Conservation (phyloP, 23 red algal genomes). For the Gracilariopsis chorda region DNA sequence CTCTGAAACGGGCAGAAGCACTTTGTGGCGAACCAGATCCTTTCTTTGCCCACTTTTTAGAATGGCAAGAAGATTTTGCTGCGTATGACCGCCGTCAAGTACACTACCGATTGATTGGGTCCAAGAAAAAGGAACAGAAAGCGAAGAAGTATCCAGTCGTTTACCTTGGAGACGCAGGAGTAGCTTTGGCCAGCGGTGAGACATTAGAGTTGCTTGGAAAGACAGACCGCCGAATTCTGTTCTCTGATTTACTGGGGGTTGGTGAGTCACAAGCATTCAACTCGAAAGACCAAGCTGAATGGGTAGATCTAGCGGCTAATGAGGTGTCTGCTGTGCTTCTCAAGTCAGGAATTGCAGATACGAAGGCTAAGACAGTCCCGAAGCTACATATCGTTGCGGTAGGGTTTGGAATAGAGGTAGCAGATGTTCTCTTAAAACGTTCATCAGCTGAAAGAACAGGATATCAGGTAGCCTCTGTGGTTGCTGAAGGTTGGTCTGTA, state of each 20-base stretch:
- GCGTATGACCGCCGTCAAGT: not conserved
- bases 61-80: constrained; percentile 22
- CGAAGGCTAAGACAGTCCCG: not conserved
- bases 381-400: constrained; percentile 32
- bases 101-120: constrained; percentile 31
- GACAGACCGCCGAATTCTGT: constrained; percentile 11
- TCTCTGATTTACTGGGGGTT: constrained; percentile 18
- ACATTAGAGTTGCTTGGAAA: constrained; percentile 2
- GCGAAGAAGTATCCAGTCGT: constrained; percentile 30
- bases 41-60: constrained; percentile 35
- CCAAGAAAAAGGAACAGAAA: constrained; percentile 17
- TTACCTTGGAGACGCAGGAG: constrained; percentile 32
- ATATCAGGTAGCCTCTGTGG: constrained; percentile 17
- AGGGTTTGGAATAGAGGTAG: constrained; percentile 37
- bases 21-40: constrained; percentile 36
- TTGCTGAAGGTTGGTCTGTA: constrained; percentile 32
- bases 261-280: not conserved
- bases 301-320: not conserved
- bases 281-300: not conserved
- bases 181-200: not conserved
- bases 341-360: not conserved
- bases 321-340: not conserved
- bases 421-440: constrained; percentile 4
- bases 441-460: not conserved
- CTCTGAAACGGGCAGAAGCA: not conserved